Conservation (phyloP, 768 basidiomycete species). For the Amanita pseudoporphyria region DNA sequence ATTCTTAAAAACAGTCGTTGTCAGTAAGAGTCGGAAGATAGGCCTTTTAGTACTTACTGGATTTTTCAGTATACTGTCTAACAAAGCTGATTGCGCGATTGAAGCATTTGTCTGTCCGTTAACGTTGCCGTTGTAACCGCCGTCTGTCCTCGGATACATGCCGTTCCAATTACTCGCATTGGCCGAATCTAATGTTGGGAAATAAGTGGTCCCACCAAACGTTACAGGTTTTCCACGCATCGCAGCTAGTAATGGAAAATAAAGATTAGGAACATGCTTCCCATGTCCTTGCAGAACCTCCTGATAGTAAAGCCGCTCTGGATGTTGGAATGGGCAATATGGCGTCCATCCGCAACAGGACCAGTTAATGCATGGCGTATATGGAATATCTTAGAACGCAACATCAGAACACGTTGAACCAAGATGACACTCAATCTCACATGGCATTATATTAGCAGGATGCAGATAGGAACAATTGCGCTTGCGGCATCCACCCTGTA, state of each 20-base stretch:
- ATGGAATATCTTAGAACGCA: neutral
- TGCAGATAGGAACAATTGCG: slow-evolving; percentile 1
- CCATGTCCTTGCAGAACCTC: neutral
- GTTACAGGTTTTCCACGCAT: neutral
- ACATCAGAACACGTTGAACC: neutral
- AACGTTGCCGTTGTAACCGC: no score
- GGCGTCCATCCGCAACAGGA: neutral
- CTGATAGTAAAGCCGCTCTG: neutral
- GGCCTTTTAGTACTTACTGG: no score
- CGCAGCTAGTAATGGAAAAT: neutral
- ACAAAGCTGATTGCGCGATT: neutral
- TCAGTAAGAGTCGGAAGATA: no score
- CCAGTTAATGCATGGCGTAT: slow-evolving; percentile 5
- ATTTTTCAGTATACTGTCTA: neutral
- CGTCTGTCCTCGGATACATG: neutral
- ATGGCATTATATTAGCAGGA: neutral
- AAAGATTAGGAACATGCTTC: neutral
- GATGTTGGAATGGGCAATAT: slow-evolving; percentile 2
- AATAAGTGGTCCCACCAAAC: slow-evolving; percentile 2
- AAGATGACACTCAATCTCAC: neutral
- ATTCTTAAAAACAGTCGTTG: no score
- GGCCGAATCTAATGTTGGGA: neutral
- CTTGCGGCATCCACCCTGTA: slow-evolving; percentile 2
- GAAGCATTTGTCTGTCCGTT: no score
- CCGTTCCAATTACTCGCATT: neutral